A percentile compares a stretch with the other conserved stretches of the same genome.
phyloP scores from a whole-genome alignment of 2,329 filamentous ascomycete species.

The Trichoderma pleuroti region DNA sequence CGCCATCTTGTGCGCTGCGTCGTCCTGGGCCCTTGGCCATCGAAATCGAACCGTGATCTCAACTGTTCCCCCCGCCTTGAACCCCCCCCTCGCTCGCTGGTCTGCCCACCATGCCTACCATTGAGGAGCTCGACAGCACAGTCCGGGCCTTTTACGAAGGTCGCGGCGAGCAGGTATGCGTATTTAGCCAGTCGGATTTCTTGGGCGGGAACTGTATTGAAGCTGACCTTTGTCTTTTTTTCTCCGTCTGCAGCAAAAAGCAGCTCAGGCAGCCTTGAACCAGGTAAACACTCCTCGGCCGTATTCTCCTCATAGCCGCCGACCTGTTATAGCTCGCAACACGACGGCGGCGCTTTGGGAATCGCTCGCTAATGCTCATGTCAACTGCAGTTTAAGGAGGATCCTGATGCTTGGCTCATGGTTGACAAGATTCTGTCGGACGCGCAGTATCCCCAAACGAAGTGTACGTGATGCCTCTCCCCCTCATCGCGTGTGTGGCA shows the following conservation, averaged over 20 bases:
- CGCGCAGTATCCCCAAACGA: conserved; percentile 90
- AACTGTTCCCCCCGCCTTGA: conserved; percentile 26
- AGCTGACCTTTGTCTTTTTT: conserved; percentile 41
- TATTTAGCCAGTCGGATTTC: background rate
- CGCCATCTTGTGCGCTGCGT: conserved; percentile 27
- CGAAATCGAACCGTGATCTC: conserved; percentile 22
- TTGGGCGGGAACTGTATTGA: background rate
- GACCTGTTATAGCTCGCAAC: background rate
- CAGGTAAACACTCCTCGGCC: conserved; percentile 60
- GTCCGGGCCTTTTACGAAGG: conserved; percentile 98
- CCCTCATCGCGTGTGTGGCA: background rate
- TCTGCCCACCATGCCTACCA: conserved; percentile 59
- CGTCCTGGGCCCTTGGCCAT: conserved; percentile 24
- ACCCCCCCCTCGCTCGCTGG: conserved; percentile 24
- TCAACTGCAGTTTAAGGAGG: conserved; percentile 83
- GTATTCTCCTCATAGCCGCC: background rate
- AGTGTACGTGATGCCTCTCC: conserved; percentile 61
- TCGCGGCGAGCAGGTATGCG: conserved; percentile 81
- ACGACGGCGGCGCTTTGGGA: background rate
- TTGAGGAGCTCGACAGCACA: conserved; percentile 93
- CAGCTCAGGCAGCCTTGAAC: conserved; percentile 87
- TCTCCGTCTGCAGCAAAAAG: conserved; percentile 72
- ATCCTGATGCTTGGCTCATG: conserved; percentile 94
- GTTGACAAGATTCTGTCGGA: conserved; percentile 96
- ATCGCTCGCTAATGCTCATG: background rate